Evolutionary conservation across 805 yeast species (phyloP).

Genomic region (Candida odintsovae): DNA sequence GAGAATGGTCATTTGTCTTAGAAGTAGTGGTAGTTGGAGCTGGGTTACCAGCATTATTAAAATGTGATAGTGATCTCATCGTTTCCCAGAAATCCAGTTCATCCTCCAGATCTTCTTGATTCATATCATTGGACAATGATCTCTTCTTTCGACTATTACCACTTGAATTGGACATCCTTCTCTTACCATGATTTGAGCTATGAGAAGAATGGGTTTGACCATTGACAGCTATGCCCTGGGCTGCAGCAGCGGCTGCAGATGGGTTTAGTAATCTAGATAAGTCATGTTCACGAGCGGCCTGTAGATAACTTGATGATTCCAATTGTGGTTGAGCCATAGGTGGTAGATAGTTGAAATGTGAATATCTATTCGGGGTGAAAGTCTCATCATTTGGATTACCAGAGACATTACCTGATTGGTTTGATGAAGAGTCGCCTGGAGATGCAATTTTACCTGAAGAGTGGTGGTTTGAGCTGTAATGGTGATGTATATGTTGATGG

Average conservation of each 20-base stretch:
- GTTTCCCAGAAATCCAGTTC: slow-evolving; percentile 71
- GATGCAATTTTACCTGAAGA: slow-evolving; percentile 9
- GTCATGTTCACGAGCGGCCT: slow-evolving; percentile 36
- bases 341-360: slow-evolving; percentile 72
- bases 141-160: slow-evolving; percentile 12
- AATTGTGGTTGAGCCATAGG: slow-evolving; percentile 70
- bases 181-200: slow-evolving; percentile 9
- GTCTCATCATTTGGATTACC: slow-evolving; percentile 8
- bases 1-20: neutral
- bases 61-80: slow-evolving; percentile 49
- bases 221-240: neutral
- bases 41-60: slow-evolving; percentile 20
- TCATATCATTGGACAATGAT: slow-evolving; percentile 2
- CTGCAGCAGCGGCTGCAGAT: slow-evolving; percentile 1
- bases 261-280: slow-evolving; percentile 40
- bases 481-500: slow-evolving; percentile 85
- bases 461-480: slow-evolving; percentile 35
- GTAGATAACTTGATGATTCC: slow-evolving; percentile 45
- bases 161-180: slow-evolving; percentile 17
- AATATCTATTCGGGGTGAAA: slow-evolving; percentile 48
- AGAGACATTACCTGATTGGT: slow-evolving; percentile 12
- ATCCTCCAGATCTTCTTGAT: slow-evolving; percentile 48
- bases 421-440: slow-evolving; percentile 21
- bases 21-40: neutral
- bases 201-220: slow-evolving; percentile 4